A percentile compares a stretch with the other conserved stretches of the same genome.
Evolutionary conservation across 2,329 filamentous ascomycete genomes (phyloP).

Genomic region (Alternaria ventricosa): DNA sequence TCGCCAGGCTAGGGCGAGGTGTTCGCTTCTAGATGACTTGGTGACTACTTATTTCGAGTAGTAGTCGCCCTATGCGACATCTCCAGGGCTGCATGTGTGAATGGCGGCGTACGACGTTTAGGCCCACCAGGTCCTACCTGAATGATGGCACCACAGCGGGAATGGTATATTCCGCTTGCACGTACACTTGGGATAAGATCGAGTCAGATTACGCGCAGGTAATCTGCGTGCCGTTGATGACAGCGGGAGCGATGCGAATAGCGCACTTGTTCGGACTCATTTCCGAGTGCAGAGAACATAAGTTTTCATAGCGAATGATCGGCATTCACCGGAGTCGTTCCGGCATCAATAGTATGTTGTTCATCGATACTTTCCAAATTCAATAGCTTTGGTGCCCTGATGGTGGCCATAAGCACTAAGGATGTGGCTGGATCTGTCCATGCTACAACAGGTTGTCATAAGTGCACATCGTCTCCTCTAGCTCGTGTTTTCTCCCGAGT

Average conservation of each 20-base stretch:
- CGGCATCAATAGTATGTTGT: background rate
- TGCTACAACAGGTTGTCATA: background rate
- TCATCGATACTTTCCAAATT: background rate
- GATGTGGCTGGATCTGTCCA: background rate
- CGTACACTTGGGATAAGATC: background rate
- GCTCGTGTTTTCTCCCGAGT: slow-evolving; percentile 12
- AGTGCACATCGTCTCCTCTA: background rate
- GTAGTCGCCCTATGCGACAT: background rate
- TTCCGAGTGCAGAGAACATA: background rate
- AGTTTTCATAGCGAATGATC: background rate
- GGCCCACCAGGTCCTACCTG: background rate
- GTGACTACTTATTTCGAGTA: background rate
- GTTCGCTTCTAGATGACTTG: background rate
- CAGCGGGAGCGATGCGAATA: background rate
- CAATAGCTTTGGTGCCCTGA: background rate
- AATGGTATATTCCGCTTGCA: background rate
- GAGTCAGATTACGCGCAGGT: background rate
- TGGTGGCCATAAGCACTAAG: background rate
- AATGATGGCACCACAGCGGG: background rate
- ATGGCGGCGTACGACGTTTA: background rate
- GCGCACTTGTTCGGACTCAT: background rate
- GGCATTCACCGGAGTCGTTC: background rate
- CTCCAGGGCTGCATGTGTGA: background rate
- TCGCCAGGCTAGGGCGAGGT: background rate
- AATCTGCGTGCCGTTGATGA: background rate